A percentile compares a stretch with the other conserved stretches of the same genome.
Conservation (phyloP, 2,329 filamentous ascomycete genomes). For the Cordyceps cateniannulata region DNA sequence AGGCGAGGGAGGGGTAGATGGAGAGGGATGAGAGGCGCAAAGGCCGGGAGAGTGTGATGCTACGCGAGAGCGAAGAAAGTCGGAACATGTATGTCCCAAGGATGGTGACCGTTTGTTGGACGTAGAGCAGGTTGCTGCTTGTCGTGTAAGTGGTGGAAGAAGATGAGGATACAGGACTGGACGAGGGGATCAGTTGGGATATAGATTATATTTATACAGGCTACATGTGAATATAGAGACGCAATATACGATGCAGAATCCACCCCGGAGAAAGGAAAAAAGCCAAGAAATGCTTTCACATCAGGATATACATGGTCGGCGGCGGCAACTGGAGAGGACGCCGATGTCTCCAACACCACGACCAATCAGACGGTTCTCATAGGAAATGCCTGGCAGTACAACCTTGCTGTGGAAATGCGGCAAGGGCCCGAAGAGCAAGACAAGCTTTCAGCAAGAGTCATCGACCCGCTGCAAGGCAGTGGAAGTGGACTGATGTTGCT, state of each 20-base stretch:
- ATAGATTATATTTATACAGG: not conserved
- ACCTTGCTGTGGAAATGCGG: no score
- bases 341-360: no score
- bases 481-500: constrained; percentile 5
- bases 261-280: not conserved
- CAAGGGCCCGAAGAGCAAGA: not conserved
- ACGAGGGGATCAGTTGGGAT: not conserved
- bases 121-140: not conserved
- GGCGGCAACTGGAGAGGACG: not conserved
- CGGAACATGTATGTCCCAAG: constrained; percentile 1
- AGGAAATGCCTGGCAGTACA: not conserved
- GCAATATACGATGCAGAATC: not conserved
- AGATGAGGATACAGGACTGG: not conserved
- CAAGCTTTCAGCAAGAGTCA: not conserved
- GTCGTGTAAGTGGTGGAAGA: not conserved
- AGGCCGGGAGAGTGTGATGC: not conserved
- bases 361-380: not conserved
- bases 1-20: not conserved
- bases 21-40: not conserved
- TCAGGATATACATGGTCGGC: not conserved
- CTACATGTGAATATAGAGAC: not conserved
- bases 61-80: not conserved
- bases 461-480: not conserved
- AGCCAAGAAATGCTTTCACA: not conserved
- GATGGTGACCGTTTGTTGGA: not conserved